Evolutionary conservation across 495 filamentous ascomycete genomes (phyloP).

Genomic region (Daldinia caldariorum): DNA sequence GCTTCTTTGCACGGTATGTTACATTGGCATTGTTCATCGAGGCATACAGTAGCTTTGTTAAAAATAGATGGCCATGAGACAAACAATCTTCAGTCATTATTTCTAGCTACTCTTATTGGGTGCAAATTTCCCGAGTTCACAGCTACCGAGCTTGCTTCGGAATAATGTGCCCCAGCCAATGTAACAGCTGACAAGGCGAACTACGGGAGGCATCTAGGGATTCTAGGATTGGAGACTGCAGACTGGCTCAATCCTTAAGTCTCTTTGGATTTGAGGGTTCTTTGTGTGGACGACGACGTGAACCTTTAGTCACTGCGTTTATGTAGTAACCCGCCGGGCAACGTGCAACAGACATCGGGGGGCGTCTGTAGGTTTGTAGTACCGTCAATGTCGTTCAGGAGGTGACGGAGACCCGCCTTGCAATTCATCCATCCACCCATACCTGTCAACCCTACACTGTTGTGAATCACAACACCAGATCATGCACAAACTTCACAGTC

Average conservation of each 20-base stretch:
- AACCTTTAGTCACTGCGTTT: neutral
- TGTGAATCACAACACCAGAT: constrained; percentile 12
- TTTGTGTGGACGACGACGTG: neutral
- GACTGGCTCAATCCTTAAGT: neutral
- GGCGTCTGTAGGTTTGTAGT: neutral
- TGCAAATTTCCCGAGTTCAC: neutral
- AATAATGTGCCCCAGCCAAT: neutral
- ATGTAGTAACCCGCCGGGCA: constrained; percentile 7
- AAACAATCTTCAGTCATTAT: neutral
- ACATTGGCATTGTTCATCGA: neutral
- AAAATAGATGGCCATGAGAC: neutral
- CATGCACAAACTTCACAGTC: neutral
- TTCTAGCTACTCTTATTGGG: neutral
- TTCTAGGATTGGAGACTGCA: neutral
- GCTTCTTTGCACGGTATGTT: neutral
- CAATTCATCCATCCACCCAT: constrained; percentile 2
- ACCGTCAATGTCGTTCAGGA: constrained; percentile 27
- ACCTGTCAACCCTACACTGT: neutral
- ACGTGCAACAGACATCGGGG: neutral
- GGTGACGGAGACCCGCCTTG: neutral
- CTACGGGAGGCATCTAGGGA: neutral
- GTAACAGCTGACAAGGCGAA: neutral
- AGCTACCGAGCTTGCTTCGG: neutral
- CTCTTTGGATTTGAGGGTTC: neutral
- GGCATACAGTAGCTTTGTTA: neutral